phyloP scores from a whole-genome alignment of 495 filamentous ascomycete species.

The Hyaloscypha finlandica region DNA sequence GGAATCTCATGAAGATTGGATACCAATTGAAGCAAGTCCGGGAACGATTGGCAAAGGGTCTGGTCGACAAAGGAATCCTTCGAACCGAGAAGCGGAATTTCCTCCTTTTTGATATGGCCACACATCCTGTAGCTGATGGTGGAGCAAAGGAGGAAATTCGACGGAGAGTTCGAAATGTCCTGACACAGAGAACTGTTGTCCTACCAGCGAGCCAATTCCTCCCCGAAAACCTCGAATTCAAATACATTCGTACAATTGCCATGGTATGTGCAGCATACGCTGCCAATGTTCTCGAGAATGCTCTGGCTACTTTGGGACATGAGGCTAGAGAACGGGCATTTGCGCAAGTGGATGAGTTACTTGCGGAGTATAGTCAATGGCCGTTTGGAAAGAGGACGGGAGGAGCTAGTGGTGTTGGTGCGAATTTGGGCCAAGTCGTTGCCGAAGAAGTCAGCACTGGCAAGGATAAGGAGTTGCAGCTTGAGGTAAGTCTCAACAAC shows the following conservation, averaged over 20 bases:
- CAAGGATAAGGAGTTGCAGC: slow-evolving; percentile 90
- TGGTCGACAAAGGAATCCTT: slow-evolving; percentile 97
- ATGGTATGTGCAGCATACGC: slow-evolving; percentile 99
- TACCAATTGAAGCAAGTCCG: slow-evolving; percentile 99
- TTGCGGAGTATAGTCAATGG: slow-evolving; percentile 96
- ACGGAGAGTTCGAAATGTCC: slow-evolving; percentile 84
- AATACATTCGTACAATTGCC: slow-evolving; percentile 84
- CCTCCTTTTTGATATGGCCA: slow-evolving; percentile 99
- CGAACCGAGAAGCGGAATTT: slow-evolving; percentile 99
- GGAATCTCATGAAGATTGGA: slow-evolving; percentile 99
- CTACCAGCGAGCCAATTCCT: slow-evolving; percentile 80
- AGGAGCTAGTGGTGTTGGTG: slow-evolving; percentile 78
- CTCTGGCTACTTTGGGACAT: slow-evolving; percentile 88
- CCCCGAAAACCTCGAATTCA: slow-evolving; percentile 90
- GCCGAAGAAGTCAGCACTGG: slow-evolving; percentile 80
- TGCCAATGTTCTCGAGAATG: slow-evolving; percentile 97
- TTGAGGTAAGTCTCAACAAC: slow-evolving; percentile 63
- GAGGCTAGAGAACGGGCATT: slow-evolving; percentile 93
- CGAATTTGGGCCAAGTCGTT: slow-evolving; percentile 88
- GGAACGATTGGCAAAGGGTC: slow-evolving; percentile 94
- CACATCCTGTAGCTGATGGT: slow-evolving; percentile 95
- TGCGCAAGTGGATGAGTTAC: slow-evolving; percentile 92
- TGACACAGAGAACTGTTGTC: slow-evolving; percentile 92
- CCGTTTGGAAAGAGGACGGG: slow-evolving; percentile 84
- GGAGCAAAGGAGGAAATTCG: slow-evolving; percentile 98